A percentile compares a stretch with the other conserved stretches of the same genome.
These are phyloP conservation scores for Trichophyton mentagrophytes DNA, from an alignment of 2,329 filamentous ascomycete genomes.

Conservation along the genomic window DNA sequence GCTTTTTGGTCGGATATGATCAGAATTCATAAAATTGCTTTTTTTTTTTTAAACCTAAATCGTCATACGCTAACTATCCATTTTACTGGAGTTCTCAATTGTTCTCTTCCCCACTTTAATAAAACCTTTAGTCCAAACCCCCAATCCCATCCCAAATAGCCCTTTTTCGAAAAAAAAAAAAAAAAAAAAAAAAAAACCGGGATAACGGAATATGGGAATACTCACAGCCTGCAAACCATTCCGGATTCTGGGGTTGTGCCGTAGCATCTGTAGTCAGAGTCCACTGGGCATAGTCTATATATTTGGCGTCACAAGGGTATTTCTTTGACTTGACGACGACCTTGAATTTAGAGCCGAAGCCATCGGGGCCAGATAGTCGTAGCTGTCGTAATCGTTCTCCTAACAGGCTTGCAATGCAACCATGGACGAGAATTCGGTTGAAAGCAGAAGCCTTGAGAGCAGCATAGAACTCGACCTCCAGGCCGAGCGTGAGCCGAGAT, in stretches of 20 bases:
- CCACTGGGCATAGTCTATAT: conserved; percentile 9
- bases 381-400: conserved; percentile 6
- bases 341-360: conserved; percentile 5
- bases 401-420: conserved; percentile 8
- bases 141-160: not conserved
- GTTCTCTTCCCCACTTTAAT: too few species aligned
- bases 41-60: too few species aligned
- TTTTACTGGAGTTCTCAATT: too few species aligned
- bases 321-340: conserved; percentile 3
- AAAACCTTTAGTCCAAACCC: not conserved
- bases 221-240: conserved; percentile 13
- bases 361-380: conserved; percentile 6
- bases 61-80: too few species aligned
- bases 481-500: conserved; percentile 11
- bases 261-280: conserved; percentile 9
- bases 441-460: conserved; percentile 11
- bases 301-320: not conserved
- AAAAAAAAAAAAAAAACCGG: not conserved
- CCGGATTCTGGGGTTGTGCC: conserved; percentile 5
- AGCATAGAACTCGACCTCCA: conserved; percentile 13
- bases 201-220: not conserved
- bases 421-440: conserved; percentile 2
- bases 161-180: too few species aligned
- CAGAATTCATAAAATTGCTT: too few species aligned
- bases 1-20: too few species aligned